These are phyloP conservation scores for Ustilago trichophora DNA, from an alignment of 1,284 basidiomycete genomes.

Conservation along the genomic window DNA sequence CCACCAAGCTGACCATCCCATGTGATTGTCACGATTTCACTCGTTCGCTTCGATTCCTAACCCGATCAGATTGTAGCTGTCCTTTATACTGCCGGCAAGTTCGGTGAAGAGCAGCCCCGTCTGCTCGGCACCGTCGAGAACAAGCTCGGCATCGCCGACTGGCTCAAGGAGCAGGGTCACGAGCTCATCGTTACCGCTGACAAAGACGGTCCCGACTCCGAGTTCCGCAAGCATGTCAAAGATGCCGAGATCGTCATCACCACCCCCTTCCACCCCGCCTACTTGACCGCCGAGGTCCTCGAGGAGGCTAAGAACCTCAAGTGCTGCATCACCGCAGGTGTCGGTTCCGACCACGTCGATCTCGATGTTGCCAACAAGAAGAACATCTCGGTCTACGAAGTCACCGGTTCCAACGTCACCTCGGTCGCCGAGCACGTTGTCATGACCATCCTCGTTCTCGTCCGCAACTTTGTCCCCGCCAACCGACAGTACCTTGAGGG, in stretches of 20 bases:
- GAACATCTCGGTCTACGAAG: constrained; percentile 78
- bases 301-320: constrained; percentile 87
- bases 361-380: constrained; percentile 85
- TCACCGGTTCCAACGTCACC: constrained; percentile 76
- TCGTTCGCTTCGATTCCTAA: no score
- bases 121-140: constrained; percentile 91
- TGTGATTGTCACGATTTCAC: no score
- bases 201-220: constrained; percentile 86
- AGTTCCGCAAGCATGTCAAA: constrained; percentile 85
- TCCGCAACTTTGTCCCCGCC: constrained; percentile 84
- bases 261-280: constrained; percentile 84
- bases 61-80: constrained; percentile 85
- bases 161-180: constrained; percentile 75
- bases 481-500: constrained; percentile 68
- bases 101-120: constrained; percentile 81
- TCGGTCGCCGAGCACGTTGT: constrained; percentile 93
- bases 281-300: constrained; percentile 83
- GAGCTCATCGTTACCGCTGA: constrained; percentile 73
- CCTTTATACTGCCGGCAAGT: constrained; percentile 75
- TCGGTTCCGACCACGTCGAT: constrained; percentile 87
- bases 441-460: constrained; percentile 82
- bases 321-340: constrained; percentile 90
- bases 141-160: constrained; percentile 67
- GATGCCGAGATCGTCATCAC: constrained; percentile 75
- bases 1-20: no score